Evolutionary conservation across 2,329 filamentous ascomycete genomes (phyloP), one percentile per base, ranked within the genome.

Genomic region (Arthrobotrys sinensis): DNA sequence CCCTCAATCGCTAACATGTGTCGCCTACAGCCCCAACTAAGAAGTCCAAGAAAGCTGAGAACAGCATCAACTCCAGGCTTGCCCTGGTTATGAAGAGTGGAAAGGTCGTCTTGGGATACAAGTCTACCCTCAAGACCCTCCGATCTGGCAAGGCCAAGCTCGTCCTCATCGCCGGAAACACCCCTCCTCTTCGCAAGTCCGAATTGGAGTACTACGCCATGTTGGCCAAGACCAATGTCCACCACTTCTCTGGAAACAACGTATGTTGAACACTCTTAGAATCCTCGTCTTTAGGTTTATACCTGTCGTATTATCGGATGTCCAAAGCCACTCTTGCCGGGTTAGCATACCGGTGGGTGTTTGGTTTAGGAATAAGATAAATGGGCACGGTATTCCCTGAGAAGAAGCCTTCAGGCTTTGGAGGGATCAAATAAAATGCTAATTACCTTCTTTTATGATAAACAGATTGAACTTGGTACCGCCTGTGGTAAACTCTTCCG

Each of bases 401-500:
- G 93, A 97, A 94, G 91, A 95, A 94, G 93, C 80, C 80, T 60
- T 24, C 84, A 87, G 91, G 90, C 93, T 96, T 96, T 92, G 93
- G 93, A 96, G 93, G 93, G 93, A 91, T 87, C 86, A 83, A 83
- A 84, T 83, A 81, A 81, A 4, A 83, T 85, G 89, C 90, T 91
- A 88, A 91, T 89, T 84, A 83, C 81, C 81, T 85, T 77, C 34
- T 70, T 50, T 55, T 34, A 8, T 53, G 5, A 36, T 45, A 24
- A 16, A 86, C 86, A 98, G 94, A 97, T 98, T 85, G 96, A 98
- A 89, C 90, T 99, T 82, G 96, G 96, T 85, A 98, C 94, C 85
- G 94, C 94, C 83, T 97, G 94, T 88, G 96, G 96, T 89, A 98
- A 98, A 90, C 92, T 99, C 85, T 99, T 97, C 92, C 91, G 94